Percentiles rank a stretch among this genome's conserved stretches.
These are phyloP conservation scores for Curvularia spicifera DNA, from an alignment of 2,329 filamentous ascomycete genomes.

Conservation along the genomic window DNA sequence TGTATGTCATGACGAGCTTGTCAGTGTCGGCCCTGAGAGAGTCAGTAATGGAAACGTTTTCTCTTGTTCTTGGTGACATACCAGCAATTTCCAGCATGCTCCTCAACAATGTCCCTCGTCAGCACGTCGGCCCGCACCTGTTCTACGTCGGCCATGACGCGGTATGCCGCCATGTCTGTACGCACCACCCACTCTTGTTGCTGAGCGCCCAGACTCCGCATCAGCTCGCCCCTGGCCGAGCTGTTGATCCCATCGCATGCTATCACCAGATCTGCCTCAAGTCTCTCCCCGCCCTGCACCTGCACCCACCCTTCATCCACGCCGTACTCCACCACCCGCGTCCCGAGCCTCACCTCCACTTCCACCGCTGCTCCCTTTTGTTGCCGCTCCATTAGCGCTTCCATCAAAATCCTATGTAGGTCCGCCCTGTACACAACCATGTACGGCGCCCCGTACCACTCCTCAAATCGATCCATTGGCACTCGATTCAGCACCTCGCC, in stretches of 20 bases:
- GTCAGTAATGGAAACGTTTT: not conserved
- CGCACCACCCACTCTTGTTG: not conserved
- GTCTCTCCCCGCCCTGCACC: not conserved
- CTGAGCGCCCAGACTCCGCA: not conserved
- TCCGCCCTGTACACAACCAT: not conserved
- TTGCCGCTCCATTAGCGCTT: not conserved
- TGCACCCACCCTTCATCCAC: constrained; percentile 1
- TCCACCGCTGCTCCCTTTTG: not conserved
- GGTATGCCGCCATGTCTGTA: not conserved
- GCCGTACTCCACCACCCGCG: not conserved
- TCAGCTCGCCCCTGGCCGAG: not conserved
- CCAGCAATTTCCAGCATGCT: constrained; percentile 1
- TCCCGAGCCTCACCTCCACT: not conserved
- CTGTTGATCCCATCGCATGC: not conserved
- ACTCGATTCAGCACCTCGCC: not conserved
- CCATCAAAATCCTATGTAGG: not conserved
- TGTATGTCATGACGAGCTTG: constrained; percentile 1
- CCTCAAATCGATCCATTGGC: not conserved
- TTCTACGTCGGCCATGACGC: not conserved
- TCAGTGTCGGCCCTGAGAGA: not conserved
- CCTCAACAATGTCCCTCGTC: not conserved
- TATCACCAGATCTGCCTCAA: not conserved
- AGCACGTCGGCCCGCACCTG: not conserved
- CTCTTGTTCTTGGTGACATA: not conserved
- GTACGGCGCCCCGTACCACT: not conserved